Conservation (phyloP, 176 grass and related monocot genomes). For the Ensete glaucum region DNA sequence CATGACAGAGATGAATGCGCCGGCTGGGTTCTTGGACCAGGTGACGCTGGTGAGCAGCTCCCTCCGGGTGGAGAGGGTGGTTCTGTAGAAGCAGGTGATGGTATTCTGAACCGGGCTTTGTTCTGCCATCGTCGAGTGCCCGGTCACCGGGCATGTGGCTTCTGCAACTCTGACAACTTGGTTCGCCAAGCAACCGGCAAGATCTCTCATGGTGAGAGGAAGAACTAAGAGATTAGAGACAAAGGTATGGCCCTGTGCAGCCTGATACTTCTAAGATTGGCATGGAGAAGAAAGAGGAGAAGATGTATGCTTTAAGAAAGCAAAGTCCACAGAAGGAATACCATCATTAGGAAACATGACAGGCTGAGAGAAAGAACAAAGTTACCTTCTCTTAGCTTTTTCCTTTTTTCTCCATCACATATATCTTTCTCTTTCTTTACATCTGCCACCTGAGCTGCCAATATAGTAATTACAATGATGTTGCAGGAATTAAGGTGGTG, state of each 20-base stretch:
- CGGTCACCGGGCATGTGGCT: neutral
- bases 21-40: constrained; percentile 35
- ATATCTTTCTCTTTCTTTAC: too few relatives aligned
- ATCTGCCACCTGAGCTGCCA: too few relatives aligned
- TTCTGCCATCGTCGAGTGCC: neutral
- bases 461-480: too few relatives aligned
- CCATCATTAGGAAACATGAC: too few relatives aligned
- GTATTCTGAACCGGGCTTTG: neutral
- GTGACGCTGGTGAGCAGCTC: constrained; percentile 47
- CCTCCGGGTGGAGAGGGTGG: constrained; percentile 17
- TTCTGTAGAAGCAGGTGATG: neutral
- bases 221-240: neutral
- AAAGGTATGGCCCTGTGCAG: neutral
- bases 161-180: neutral
- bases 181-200: neutral
- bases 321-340: too few relatives aligned
- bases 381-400: too few relatives aligned
- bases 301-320: too few relatives aligned
- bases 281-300: too few relatives aligned
- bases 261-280: too few relatives aligned
- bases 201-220: neutral
- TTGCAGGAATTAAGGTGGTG: too few relatives aligned
- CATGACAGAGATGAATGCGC: constrained; percentile 35
- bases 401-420: too few relatives aligned
- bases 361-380: too few relatives aligned